Percentiles rank a stretch among this genome's conserved stretches.
Conservation (phyloP, 2,329 filamentous ascomycete genomes). For the Xylariaceae sp. region DNA sequence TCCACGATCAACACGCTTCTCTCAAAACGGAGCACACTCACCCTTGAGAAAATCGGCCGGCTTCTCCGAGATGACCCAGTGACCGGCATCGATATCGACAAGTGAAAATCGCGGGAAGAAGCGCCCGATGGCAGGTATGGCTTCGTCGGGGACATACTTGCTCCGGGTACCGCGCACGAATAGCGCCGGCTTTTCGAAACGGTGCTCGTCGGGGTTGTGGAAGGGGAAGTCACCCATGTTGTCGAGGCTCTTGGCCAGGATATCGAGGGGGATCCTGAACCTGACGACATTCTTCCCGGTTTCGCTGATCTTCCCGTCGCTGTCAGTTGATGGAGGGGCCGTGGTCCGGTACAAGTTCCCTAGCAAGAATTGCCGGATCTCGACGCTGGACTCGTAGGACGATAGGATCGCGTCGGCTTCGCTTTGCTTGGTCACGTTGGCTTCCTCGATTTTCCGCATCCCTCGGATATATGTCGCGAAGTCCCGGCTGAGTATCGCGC, state of each 20-base stretch:
- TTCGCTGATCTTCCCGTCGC: too few relatives aligned
- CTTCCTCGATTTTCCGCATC: slow-evolving; percentile 76
- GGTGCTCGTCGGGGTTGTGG: slow-evolving; percentile 60
- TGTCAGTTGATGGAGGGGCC: slow-evolving; percentile 28
- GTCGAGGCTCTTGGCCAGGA: slow-evolving; percentile 63
- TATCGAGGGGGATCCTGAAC: slow-evolving; percentile 75
- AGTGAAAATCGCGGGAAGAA: slow-evolving; percentile 78
- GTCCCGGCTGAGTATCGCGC: slow-evolving; percentile 66
- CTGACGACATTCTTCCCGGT: slow-evolving; percentile 40
- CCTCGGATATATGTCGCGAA: slow-evolving; percentile 78
- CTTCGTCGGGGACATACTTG: slow-evolving; percentile 76
- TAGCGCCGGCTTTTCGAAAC: slow-evolving; percentile 73
- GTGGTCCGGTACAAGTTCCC: slow-evolving; percentile 66
- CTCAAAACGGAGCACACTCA: slow-evolving; percentile 36
- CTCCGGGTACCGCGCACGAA: slow-evolving; percentile 76
- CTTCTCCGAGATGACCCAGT: slow-evolving; percentile 89
- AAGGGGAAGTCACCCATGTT: slow-evolving; percentile 88
- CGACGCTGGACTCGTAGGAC: slow-evolving; percentile 68
- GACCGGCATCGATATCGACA: slow-evolving; percentile 71
- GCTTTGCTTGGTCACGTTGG: slow-evolving; percentile 61
- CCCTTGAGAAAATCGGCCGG: slow-evolving; percentile 73
- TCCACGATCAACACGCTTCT: not conserved
- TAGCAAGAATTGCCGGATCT: slow-evolving; percentile 86
- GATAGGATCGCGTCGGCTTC: slow-evolving; percentile 78
- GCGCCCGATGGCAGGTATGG: slow-evolving; percentile 69